A percentile compares a stretch with the other conserved stretches of the same genome.
phyloP scores from a whole-genome alignment of 2,329 filamentous ascomycete genomes.

The Pestalotiopsis sp. region DNA sequence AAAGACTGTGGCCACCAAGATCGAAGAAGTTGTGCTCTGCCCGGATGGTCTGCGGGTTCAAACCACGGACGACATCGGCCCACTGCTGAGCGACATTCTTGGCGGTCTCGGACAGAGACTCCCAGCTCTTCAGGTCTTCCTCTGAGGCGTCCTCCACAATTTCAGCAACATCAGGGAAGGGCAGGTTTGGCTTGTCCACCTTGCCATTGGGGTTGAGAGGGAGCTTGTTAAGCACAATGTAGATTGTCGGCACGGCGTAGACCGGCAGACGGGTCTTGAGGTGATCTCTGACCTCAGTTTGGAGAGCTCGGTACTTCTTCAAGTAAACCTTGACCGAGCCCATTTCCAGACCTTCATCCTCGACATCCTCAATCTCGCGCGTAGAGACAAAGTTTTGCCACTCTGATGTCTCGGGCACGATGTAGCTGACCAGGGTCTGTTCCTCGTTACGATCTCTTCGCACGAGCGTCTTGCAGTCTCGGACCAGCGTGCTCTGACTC shows the following conservation, averaged over 20 bases:
- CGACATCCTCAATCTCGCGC: constrained; percentile 54
- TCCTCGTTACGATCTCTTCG: constrained; percentile 85
- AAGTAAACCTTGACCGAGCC: constrained; percentile 43
- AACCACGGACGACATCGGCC: constrained; percentile 68
- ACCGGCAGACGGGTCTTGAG: constrained; percentile 72
- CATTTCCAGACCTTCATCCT: constrained; percentile 54
- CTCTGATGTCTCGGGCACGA: constrained; percentile 78
- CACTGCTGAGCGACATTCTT: constrained; percentile 71
- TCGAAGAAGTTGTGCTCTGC: constrained; percentile 73
- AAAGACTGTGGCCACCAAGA: constrained; percentile 77
- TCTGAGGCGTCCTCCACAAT: constrained; percentile 51
- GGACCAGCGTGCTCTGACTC: constrained; percentile 71
- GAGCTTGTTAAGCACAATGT: constrained; percentile 72
- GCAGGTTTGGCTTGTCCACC: constrained; percentile 77
- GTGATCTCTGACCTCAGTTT: constrained; percentile 60
- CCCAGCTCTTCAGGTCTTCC: constrained; percentile 44
- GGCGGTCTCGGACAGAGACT: constrained; percentile 59
- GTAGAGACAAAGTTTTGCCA: constrained; percentile 71
- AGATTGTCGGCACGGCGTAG: constrained; percentile 76
- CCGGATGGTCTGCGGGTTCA: constrained; percentile 69
- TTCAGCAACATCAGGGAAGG: constrained; percentile 77
- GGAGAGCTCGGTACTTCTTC: constrained; percentile 48
- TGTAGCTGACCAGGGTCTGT: constrained; percentile 83
- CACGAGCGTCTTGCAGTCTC: constrained; percentile 85
- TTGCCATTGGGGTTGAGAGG: constrained; percentile 88